Percentiles rank a stretch among this genome's conserved stretches.
These are phyloP conservation scores for Pestalotiopsis sp. DNA, from an alignment of 2,329 filamentous ascomycete genomes.

Conservation along the genomic window DNA sequence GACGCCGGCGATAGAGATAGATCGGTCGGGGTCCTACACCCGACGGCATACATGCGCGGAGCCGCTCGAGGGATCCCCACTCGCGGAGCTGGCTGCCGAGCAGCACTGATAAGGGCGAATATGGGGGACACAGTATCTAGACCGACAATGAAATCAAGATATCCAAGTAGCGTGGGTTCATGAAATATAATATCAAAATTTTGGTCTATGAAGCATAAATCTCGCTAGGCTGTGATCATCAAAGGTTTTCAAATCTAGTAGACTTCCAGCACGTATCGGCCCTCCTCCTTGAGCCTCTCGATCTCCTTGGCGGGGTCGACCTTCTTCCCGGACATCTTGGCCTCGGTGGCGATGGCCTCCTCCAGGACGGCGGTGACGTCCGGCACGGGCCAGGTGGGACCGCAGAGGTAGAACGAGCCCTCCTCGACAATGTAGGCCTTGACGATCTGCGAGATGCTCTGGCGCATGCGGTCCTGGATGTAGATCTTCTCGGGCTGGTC, in stretches of 20 bases:
- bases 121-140: neutral
- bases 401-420: constrained; percentile 95
- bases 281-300: constrained; percentile 93
- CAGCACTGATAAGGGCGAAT: neutral
- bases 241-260: constrained; percentile 60
- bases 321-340: constrained; percentile 73
- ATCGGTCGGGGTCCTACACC: neutral
- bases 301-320: constrained; percentile 88
- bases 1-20: neutral
- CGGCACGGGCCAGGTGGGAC: constrained; percentile 96
- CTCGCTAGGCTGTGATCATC: constrained; percentile 2
- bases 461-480: constrained; percentile 96
- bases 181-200: neutral
- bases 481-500: constrained; percentile 99
- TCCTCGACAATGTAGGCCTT: constrained; percentile 85
- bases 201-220: neutral
- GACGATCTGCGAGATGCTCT: constrained; percentile 81
- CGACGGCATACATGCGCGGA: constrained; percentile 7
- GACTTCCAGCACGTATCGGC: constrained; percentile 93
- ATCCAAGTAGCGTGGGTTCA: neutral
- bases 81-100: neutral
- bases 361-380: constrained; percentile 93
- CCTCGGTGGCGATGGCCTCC: constrained; percentile 84
- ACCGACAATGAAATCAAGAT: neutral
- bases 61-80: neutral